Conservation (phyloP, 257 asterid species). For the Osmanthus fragrans region DNA sequence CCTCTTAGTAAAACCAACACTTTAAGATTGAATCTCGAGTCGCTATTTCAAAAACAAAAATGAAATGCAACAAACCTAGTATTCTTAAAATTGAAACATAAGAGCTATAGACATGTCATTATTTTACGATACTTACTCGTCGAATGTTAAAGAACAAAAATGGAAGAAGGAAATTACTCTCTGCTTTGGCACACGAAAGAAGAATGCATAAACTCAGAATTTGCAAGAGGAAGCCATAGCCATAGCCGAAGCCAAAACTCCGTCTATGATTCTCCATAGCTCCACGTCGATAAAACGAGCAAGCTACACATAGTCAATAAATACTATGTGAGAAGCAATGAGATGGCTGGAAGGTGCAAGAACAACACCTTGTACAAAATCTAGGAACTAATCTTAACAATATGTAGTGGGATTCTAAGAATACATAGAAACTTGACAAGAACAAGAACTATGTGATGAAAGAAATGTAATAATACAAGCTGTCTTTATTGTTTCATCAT, state of each 20-base stretch:
- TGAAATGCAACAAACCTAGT: too few relatives aligned
- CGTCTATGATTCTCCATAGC: conserved; percentile 8
- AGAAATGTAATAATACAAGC: not conserved
- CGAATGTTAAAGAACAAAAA: not conserved
- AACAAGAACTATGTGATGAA: conserved; percentile 35
- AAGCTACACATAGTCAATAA: too few relatives aligned
- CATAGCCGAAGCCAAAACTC: not conserved
- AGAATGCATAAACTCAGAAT: conserved; percentile 24
- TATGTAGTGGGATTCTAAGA: conserved; percentile 31
- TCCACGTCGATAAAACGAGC: too few relatives aligned
- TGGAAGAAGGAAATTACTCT: conserved; percentile 33
- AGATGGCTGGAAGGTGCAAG: not conserved
- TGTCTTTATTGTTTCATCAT: not conserved
- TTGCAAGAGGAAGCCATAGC: conserved; percentile 11
- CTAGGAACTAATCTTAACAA: conserved; percentile 15
- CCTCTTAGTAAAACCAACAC: too few relatives aligned
- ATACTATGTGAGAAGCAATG: not conserved
- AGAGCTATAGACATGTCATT: too few relatives aligned
- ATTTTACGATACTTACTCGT: too few relatives aligned
- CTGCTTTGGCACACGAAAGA: conserved; percentile 34
- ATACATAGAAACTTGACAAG: conserved; percentile 28
- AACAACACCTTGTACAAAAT: conserved; percentile 18
- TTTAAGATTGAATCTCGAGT: too few relatives aligned
- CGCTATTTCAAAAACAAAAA: too few relatives aligned
- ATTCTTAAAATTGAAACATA: too few relatives aligned